Conservation (phyloP, 805 yeast genomes). For the Wickerhamiella australiensis region DNA sequence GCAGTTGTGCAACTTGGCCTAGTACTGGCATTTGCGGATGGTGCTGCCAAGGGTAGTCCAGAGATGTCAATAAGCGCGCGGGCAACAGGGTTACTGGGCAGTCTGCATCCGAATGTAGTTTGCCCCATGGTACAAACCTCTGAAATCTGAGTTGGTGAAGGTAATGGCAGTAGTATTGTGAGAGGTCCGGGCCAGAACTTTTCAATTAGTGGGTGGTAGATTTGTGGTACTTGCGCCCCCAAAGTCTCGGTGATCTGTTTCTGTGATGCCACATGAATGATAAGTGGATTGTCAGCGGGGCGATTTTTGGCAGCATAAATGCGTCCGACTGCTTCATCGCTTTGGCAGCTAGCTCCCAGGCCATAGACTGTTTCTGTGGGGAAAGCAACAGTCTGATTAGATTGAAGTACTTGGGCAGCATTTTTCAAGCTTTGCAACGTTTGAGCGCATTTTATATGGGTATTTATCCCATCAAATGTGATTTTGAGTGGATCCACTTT, state of each 20-base stretch:
- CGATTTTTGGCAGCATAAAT: slow-evolving; percentile 85
- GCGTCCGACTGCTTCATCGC: slow-evolving; percentile 56
- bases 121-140: slow-evolving; percentile 74
- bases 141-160: slow-evolving; percentile 38
- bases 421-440: slow-evolving; percentile 40
- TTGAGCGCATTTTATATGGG: slow-evolving; percentile 20
- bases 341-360: slow-evolving; percentile 74
- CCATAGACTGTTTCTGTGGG: slow-evolving; percentile 98
- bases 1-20: slow-evolving; percentile 90
- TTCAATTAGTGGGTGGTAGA: slow-evolving; percentile 51
- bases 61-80: slow-evolving; percentile 76
- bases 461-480: slow-evolving; percentile 34
- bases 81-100: slow-evolving; percentile 81
- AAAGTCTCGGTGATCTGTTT: slow-evolving; percentile 56
- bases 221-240: slow-evolving; percentile 44
- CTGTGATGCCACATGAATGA: slow-evolving; percentile 73
- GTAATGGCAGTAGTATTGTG: slow-evolving; percentile 63
- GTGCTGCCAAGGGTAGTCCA: slow-evolving; percentile 90
- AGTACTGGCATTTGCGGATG: slow-evolving; percentile 94
- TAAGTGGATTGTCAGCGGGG: slow-evolving; percentile 91
- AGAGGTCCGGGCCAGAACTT: slow-evolving; percentile 95
- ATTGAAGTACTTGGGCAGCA: slow-evolving; percentile 48
- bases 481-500: slow-evolving; percentile 46
- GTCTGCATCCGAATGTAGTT: slow-evolving; percentile 79
- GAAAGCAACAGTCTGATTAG: slow-evolving; percentile 65